Base-by-base conservation (phyloP, 2,329 filamentous ascomycete species). In the Lachnellula cervina region DNA sequence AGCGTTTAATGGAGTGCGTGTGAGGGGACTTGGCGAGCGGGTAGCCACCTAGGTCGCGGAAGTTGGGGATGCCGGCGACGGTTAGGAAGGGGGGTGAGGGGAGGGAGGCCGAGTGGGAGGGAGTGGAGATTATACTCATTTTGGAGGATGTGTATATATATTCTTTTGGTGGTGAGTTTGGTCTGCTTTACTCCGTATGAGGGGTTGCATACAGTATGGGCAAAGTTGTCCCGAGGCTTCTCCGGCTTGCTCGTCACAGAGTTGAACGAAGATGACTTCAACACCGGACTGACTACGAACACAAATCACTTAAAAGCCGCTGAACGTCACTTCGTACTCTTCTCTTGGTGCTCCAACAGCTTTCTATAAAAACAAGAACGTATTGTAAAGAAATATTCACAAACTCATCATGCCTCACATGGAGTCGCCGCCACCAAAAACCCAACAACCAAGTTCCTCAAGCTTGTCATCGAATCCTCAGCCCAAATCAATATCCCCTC, bases 41-140 rank as follows among this genome's bases (percentile, higher is more conserved):
- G 60, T 84, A 82, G 45, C 83, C 83, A 59, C 84, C 85, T 25
- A 87, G 73, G 67, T 88, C 85, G 53, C 87, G 80, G 67, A 90
- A 84, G 71, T 90, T 90, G 59, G 75, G 76, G 37, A 89, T 76
- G 19, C 85, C 85, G 2, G 77, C 72, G 35, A 87, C 73, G 52
- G 67, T 54, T 55, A 77, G 63, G 64, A 82, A 83, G 9, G 80
- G 79, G 16, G 77, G 76, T 3, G 65, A 69, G 25, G 71, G 71
- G 14, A 69, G 64, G 40, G 50, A 32, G 43, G 51, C 37, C 25
- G 11, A 25, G 21, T 45, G 34, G 34, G 4, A 25, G 34, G 35
- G 34, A 19, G 7, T 43, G 37, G 34, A 49, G 14, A 11, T 42
- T 6, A 13, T n/a, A 37, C 42, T 50, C 48, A 50, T 50, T 37